These are phyloP conservation scores for Penicillium turbatum DNA, from an alignment of 495 filamentous ascomycete species.

Conservation along the genomic window DNA sequence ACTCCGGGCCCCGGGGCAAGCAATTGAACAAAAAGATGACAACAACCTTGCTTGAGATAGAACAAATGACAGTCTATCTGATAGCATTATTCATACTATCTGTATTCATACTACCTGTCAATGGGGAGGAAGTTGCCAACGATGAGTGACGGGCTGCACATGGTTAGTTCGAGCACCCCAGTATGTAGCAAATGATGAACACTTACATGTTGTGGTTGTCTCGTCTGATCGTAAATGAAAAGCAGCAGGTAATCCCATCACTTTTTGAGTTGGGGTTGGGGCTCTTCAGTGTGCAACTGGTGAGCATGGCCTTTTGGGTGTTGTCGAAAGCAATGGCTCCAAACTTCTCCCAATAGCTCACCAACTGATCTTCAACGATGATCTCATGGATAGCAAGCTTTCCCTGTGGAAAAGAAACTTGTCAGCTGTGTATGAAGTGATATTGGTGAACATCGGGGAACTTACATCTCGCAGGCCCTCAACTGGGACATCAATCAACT, in stretches of 20 bases:
- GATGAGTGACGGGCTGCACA: conserved; percentile 77
- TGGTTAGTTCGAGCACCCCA: conserved; percentile 9
- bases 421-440: neutral
- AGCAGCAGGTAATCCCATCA: conserved; percentile 85
- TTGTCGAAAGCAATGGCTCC: conserved; percentile 97
- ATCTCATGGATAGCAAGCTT: conserved; percentile 95
- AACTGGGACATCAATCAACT: conserved; percentile 89
- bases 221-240: conserved; percentile 91
- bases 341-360: conserved; percentile 99
- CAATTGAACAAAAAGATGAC: conserved; percentile 3
- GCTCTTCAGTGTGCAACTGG: conserved; percentile 86
- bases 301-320: conserved; percentile 94
- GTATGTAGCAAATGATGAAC: neutral
- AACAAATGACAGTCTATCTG: neutral
- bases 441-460: conserved; percentile 4
- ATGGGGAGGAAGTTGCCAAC: conserved; percentile 91
- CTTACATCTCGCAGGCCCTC: conserved; percentile 86
- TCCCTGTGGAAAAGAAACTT: conserved; percentile 51
- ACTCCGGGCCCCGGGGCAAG: conserved; percentile 15
- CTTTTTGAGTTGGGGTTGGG: conserved; percentile 67
- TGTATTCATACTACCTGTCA: conserved; percentile 15
- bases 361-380: conserved; percentile 85
- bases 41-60: neutral
- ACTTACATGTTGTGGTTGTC: conserved; percentile 96
- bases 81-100: conserved; percentile 14